Percentiles rank a stretch among this genome's conserved stretches.
Evolutionary conservation across 1,139 yeast genomes (phyloP).

Genomic region (Nadsonia starkeyi-henricii): DNA sequence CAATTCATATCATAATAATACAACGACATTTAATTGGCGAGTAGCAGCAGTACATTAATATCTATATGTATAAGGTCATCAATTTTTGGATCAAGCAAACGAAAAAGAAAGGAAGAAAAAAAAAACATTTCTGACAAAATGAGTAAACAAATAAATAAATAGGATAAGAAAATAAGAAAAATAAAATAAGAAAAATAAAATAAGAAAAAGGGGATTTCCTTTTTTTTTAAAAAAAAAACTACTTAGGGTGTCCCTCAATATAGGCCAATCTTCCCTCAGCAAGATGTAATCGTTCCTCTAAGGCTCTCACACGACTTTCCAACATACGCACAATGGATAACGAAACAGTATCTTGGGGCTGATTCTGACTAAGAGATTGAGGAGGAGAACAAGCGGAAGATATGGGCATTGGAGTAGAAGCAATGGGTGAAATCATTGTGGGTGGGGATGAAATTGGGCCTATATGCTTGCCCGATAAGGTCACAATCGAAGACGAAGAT

Average conservation of each 20-base stretch:
- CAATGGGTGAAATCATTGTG: too few species aligned
- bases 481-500: too few species aligned
- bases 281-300: constrained; percentile 21
- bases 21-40: too few species aligned
- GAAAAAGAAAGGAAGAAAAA: not conserved
- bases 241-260: constrained; percentile 11
- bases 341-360: not conserved
- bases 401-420: too few species aligned
- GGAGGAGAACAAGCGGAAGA: too few species aligned
- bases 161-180: not conserved
- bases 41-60: too few species aligned
- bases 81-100: not conserved
- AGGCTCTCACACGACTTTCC: constrained; percentile 18
- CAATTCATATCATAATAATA: too few species aligned
- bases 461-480: too few species aligned
- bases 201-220: not conserved
- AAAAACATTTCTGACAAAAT: not conserved
- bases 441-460: too few species aligned
- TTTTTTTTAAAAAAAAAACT: not conserved
- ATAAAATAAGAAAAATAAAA: not conserved
- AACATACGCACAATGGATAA: constrained; percentile 13
- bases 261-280: constrained; percentile 19
- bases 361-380: too few species aligned
- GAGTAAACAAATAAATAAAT: not conserved
- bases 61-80: too few species aligned